Conservation (phyloP, 805 yeast genomes). For the Huiozyma sinensis region DNA sequence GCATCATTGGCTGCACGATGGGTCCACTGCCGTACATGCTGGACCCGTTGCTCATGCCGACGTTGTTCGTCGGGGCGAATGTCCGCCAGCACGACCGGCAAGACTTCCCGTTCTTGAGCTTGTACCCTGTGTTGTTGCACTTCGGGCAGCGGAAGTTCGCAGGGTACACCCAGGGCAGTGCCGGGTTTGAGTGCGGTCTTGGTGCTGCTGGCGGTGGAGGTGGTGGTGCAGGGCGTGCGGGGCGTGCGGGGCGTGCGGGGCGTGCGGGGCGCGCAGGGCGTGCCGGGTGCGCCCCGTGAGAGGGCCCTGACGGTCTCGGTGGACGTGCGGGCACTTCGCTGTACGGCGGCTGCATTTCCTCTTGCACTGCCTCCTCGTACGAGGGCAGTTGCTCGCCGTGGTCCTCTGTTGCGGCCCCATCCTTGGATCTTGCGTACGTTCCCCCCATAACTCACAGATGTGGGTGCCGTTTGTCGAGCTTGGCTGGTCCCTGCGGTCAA, state of each 20-base stretch:
- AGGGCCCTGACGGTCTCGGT: constrained; percentile 3
- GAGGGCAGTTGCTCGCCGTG: constrained; percentile 32
- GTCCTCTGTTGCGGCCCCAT: background rate
- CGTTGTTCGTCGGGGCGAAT: constrained; percentile 36
- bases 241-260: constrained; percentile 1
- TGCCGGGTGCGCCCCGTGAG: constrained; percentile 1
- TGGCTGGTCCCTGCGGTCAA: too few species aligned
- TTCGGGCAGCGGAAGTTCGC: constrained; percentile 47
- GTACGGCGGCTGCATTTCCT: constrained; percentile 10
- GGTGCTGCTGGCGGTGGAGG: background rate
- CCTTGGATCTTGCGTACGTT: too few species aligned
- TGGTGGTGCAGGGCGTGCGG: constrained; percentile 6
- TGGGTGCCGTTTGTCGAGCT: too few species aligned
- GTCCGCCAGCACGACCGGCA: constrained; percentile 63
- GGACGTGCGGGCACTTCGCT: constrained; percentile 7
- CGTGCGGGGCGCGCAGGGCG: constrained; percentile 2
- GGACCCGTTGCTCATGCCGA: constrained; percentile 13
- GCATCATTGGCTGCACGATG: background rate
- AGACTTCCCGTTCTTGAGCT: constrained; percentile 45
- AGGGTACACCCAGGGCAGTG: constrained; percentile 60
- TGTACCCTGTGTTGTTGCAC: constrained; percentile 66
- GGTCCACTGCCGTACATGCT: constrained; percentile 3
- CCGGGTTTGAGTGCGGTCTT: background rate
- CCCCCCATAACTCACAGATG: too few species aligned
- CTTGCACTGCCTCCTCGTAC: constrained; percentile 35